A percentile compares a stretch with the other conserved stretches of the same genome.
Evolutionary conservation across 2,329 filamentous ascomycete species (phyloP).

Genomic region (Chaetothyriales sp.): DNA sequence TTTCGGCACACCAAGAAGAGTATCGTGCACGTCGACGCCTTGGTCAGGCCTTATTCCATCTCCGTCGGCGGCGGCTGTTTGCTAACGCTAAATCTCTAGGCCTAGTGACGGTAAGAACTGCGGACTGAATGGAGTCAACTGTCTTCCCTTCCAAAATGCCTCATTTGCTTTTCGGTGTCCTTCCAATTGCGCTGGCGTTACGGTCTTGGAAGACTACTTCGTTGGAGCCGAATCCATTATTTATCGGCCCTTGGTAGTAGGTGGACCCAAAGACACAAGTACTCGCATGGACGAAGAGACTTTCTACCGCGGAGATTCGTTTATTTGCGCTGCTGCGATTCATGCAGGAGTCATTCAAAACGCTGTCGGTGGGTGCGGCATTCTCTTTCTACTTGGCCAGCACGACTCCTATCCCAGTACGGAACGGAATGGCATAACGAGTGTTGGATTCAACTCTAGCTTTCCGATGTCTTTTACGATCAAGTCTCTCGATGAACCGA

Average conservation of each 20-base stretch:
- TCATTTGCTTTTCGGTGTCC: constrained; percentile 46
- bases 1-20: too few species aligned
- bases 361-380: constrained; percentile 42
- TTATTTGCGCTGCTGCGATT: constrained; percentile 46
- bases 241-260: constrained; percentile 42
- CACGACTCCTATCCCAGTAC: constrained; percentile 33
- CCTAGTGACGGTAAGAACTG: constrained; percentile 27
- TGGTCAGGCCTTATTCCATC: too few species aligned
- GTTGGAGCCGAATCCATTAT: constrained; percentile 43
- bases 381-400: constrained; percentile 40
- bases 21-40: too few species aligned
- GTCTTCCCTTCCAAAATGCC: constrained; percentile 42
- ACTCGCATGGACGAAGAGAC: constrained; percentile 26
- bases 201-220: constrained; percentile 42
- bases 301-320: constrained; percentile 47
- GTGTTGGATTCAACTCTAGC: constrained; percentile 40
- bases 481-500: neutral
- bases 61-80: too few species aligned
- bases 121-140: constrained; percentile 43
- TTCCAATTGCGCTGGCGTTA: constrained; percentile 40
- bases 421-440: constrained; percentile 38
- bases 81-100: too few species aligned
- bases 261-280: constrained; percentile 31
- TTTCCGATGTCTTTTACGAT: constrained; percentile 48
- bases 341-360: constrained; percentile 46